Evolutionary conservation across 257 asterid genomes (phyloP).

Genomic region (Nicotiana tabacum): DNA sequence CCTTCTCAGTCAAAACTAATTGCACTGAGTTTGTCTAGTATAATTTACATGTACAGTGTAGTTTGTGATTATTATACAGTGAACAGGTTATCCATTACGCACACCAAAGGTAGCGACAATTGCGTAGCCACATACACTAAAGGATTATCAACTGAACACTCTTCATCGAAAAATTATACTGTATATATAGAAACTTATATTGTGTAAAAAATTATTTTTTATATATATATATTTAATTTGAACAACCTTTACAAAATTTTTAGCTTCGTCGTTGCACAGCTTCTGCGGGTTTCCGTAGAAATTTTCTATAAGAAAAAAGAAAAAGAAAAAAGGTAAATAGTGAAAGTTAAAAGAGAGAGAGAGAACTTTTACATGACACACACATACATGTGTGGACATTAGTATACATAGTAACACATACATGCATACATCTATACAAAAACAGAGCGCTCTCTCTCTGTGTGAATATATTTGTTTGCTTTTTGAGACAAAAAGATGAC

Average conservation of each 20-base stretch:
- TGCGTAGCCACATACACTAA: too few species aligned
- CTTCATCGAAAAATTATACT: too few species aligned
- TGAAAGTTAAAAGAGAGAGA: not conserved
- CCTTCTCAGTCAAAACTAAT: too few species aligned
- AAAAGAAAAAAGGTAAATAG: not conserved
- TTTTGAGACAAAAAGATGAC: constrained; percentile 38
- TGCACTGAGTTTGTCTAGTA: accelerated
- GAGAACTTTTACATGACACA: not conserved
- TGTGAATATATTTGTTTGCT: constrained; percentile 8
- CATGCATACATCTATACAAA: constrained; percentile 4
- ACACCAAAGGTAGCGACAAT: accelerated
- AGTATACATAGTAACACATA: not conserved
- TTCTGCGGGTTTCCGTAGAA: too few species aligned
- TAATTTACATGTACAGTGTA: too few species aligned
- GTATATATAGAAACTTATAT: too few species aligned
- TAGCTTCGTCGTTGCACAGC: too few species aligned
- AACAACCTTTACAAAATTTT: too few species aligned
- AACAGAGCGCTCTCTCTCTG: constrained; percentile 6
- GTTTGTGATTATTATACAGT: accelerated
- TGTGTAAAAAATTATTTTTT: too few species aligned
- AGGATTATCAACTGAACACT: accelerated
- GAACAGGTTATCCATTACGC: accelerated
- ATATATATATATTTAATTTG: too few species aligned
- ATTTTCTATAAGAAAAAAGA: not conserved
- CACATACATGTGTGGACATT: not conserved